These are phyloP conservation scores for Aspergillus puulaauensis DNA, from an alignment of 2,329 filamentous ascomycete genomes.

Conservation along the genomic window DNA sequence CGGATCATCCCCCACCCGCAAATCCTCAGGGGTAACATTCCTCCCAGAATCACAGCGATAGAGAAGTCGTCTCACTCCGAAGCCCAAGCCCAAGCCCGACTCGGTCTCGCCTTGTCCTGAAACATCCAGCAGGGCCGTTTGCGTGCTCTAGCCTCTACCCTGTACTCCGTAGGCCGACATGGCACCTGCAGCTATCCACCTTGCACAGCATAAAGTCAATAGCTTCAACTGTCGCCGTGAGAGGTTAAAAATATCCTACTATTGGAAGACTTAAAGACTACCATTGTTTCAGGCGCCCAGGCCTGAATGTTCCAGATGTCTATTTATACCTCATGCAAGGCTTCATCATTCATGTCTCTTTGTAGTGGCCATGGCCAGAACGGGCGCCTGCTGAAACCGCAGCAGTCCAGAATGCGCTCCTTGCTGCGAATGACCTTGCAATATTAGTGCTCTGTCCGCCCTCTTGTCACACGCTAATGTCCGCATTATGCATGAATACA, in stretches of 20 bases:
- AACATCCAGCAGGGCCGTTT: not conserved
- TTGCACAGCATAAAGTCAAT: not conserved
- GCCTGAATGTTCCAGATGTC: not conserved
- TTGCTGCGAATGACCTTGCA: not conserved
- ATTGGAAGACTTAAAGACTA: not conserved
- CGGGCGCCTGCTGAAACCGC: not conserved
- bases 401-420: not conserved
- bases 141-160: not conserved
- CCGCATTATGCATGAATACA: not conserved
- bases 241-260: slow-evolving; percentile 5
- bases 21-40: slow-evolving; percentile 7
- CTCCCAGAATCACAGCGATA: not conserved
- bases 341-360: not conserved
- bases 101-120: not conserved
- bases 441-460: too few species aligned
- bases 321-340: not conserved
- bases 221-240: slow-evolving; percentile 3
- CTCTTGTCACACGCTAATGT: too few species aligned
- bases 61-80: too few species aligned
- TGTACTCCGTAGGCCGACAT: not conserved
- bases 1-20: not conserved
- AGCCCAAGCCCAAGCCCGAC: not conserved
- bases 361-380: not conserved
- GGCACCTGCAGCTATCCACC: not conserved
- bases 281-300: not conserved